Evolutionary conservation across 1,284 basidiomycete genomes (phyloP), one percentile per base, ranked within the genome.

Genomic region (Puccinia polysora): DNA sequence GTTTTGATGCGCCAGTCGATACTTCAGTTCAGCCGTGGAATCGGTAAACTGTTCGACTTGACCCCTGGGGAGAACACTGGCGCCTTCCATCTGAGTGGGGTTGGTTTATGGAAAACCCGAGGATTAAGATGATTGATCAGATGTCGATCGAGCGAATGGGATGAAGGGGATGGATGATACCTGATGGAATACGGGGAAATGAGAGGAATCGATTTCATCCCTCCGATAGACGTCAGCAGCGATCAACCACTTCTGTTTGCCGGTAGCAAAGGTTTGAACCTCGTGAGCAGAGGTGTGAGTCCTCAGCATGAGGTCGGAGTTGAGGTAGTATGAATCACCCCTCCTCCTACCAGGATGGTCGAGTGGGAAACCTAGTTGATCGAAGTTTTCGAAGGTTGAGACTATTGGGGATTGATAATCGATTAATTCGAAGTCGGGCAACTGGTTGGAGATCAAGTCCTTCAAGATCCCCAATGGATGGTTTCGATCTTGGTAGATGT

Each of bases 231-330:
- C 96, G 82, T 99, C 96, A n/a, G 96, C 94, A 0, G 93, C 90
- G 60, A 98, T 84, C 38, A 98, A 83, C 90, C 94, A 98, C 65
- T 84, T 84, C 43, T 89, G 86, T 76, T 88, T 83, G 4, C 90
- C 90, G 43, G 83, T 81, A 50, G 84, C 81, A 81, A 97, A 98
- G 5, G 88, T 87, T 75, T 95, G 91, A 40, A 98, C 90, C 82
- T 99, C 95, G 80, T 99, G 96, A 1, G 96, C 92, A 23, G 90
- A 93, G 0, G 96, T 97, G 80, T 99, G 96, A 0, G 96, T 98
- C 53, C 96, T 88, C 60, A 99, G 86, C 88, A 98, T 94, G 75
- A 88, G 84, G 76, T 86, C 82, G 75, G 85, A 85, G 83, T 98
- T 98, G 77, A 97, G 83, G 80, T 98, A 99, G 84, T 99, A 99